Percentiles rank a stretch among this genome's conserved stretches.
These are phyloP conservation scores for Calocera viscosa DNA, from an alignment of 768 basidiomycete species.

Conservation along the genomic window DNA sequence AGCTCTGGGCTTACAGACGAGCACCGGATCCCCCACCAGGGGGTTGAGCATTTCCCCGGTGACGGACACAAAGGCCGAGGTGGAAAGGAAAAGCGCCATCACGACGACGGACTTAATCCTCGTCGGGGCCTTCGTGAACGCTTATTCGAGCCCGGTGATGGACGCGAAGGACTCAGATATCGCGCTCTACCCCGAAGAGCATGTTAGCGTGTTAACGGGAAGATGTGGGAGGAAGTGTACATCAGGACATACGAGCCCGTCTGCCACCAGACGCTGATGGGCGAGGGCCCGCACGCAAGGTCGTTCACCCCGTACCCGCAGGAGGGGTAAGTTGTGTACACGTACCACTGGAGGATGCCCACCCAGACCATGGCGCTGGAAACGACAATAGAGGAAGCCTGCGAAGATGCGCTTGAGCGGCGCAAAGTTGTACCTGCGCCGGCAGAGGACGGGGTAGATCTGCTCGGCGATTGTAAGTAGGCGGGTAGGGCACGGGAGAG, in stretches of 20 bases:
- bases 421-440: constrained; percentile 15
- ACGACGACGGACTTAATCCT: constrained; percentile 84
- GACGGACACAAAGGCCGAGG: constrained; percentile 17
- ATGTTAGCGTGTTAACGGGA: background rate
- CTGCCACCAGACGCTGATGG: constrained; percentile 44
- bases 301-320: constrained; percentile 21
- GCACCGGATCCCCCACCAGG: constrained; percentile 54
- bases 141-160: constrained; percentile 75
- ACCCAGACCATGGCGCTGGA: constrained; percentile 22
- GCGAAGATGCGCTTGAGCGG: constrained; percentile 24
- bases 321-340: constrained; percentile 19
- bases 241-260: constrained; percentile 18
- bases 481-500: background rate
- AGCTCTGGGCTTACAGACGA: constrained; percentile 38
- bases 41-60: constrained; percentile 30
- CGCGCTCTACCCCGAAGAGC: constrained; percentile 24
- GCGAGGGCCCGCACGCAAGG: constrained; percentile 33
- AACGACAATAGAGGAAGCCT: constrained; percentile 23
- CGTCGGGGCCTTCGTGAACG: constrained; percentile 81
- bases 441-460: constrained; percentile 22
- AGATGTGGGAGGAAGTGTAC: constrained; percentile 7
- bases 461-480: too few relatives aligned
- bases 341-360: constrained; percentile 20
- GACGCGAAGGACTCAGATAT: constrained; percentile 65
- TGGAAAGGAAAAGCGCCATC: constrained; percentile 53